Base-by-base conservation (phyloP, 176 grass and related monocot species). In the Oryza meridionalis region DNA sequence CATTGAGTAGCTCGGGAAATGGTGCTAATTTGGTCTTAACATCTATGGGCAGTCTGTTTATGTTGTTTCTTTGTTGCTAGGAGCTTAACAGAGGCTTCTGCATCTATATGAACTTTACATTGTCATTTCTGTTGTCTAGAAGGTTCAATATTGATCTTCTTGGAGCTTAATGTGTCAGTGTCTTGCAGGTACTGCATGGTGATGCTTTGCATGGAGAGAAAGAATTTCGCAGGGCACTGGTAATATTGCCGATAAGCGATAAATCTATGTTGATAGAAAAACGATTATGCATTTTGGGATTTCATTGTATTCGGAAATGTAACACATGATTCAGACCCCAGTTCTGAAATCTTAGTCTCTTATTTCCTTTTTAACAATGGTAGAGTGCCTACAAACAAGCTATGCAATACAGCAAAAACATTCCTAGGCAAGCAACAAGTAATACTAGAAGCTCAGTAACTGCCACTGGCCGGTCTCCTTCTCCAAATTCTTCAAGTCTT, bases 171-270 rank as follows among this genome's bases (percentile, higher is more conserved):
- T 29, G 32, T 26, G 4, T 64, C 65, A 66, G 32, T 46, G n/a
- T 68, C 7, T 64, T 25, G 64, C 70, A 98, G 96, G 93, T 98
- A 43, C 93, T 94, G 81, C 91, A 95, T 55, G 96, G 87, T 67
- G 96, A 98, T 95, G 93, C 96, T 81, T 90, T 98, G 55, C 88
- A 88, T 79, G 96, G 96, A 44, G 91, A 90, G 76, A 98, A 79
- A 64, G 96, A 98, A 63, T 94, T 92, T 78, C 87, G 91, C 58
- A 95, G 96, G 68, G 93, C 96, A 31, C 81, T 98, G 91, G 96
- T 95, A 98, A 85, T 63, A 22, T 76, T 90, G 37, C 50, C 0
- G 26, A 70, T 4, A 31, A 62, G 5, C 0, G 26, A 70, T 4
- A 31, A 62, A 8, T 31, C 25, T 29, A 4, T 9, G 13, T 81